A percentile compares a stretch with the other conserved stretches of the same genome.
Evolutionary conservation across 2,329 filamentous ascomycete genomes (phyloP).

Genomic region (Fonsecaea pugnacius): DNA sequence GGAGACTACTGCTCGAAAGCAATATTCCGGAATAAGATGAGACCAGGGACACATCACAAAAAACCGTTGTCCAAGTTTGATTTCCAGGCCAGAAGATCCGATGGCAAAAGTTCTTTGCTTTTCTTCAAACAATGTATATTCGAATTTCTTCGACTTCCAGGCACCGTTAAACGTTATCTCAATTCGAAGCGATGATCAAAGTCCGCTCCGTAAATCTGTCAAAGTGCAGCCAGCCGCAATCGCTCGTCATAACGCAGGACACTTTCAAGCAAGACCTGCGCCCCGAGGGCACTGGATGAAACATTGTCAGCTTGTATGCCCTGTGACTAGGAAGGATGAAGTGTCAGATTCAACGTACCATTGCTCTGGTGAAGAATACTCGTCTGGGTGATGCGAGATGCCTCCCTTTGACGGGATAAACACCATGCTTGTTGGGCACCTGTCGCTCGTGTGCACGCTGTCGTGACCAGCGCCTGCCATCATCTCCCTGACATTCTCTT

Average conservation of each 20-base stretch:
- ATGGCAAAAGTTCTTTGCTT: not conserved
- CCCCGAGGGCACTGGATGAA: conserved; percentile 22
- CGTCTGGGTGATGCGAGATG: conserved; percentile 67
- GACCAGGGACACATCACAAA: not conserved
- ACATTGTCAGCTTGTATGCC: not conserved
- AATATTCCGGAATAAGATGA: conserved; percentile 1
- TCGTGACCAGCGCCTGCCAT: conserved; percentile 70
- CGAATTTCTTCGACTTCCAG: not conserved
- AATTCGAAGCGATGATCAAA: not conserved
- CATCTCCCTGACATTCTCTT: conserved; percentile 54
- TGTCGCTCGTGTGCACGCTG: conserved; percentile 63
- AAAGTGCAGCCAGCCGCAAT: conserved; percentile 1
- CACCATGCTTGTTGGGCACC: conserved; percentile 69
- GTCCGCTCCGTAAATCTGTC: not conserved
- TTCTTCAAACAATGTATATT: not conserved
- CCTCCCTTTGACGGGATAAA: conserved; percentile 68
- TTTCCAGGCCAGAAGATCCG: not conserved
- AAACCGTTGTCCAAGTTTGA: not conserved
- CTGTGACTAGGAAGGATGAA: not conserved
- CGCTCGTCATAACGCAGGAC: conserved; percentile 53
- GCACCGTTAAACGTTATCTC: not conserved
- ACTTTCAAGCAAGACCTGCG: conserved; percentile 27
- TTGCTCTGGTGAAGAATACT: conserved; percentile 64
- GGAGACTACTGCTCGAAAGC: not conserved
- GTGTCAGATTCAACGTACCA: conserved; percentile 43